Percentiles rank a stretch among this genome's conserved stretches.
Conservation (phyloP, 148 eudicot genomes). For the Chenopodium berlandieri region DNA sequence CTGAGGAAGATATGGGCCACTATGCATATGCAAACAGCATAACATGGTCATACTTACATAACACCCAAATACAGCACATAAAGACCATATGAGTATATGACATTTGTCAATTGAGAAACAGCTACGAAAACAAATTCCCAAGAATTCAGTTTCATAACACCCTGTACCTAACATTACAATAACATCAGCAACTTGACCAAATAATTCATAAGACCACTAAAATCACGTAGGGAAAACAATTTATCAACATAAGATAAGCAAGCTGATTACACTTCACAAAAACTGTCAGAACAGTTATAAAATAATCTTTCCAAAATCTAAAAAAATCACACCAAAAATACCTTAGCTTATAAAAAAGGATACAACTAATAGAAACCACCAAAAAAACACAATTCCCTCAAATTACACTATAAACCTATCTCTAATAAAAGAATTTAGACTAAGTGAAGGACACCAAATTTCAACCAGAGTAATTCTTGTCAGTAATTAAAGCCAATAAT, state of each 20-base stretch:
- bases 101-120: not conserved
- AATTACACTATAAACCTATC: too few relatives aligned
- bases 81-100: not conserved
- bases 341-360: too few relatives aligned
- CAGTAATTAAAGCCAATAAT: too few relatives aligned
- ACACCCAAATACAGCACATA: not conserved
- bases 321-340: too few relatives aligned
- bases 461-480: too few relatives aligned
- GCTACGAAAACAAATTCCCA: not conserved
- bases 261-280: not conserved
- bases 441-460: too few relatives aligned
- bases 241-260: not conserved
- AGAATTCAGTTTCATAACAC: not conserved
- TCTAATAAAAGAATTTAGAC: too few relatives aligned
- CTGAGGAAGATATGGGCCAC: not conserved
- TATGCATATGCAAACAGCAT: too few relatives aligned
- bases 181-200: not conserved
- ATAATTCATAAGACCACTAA: not conserved
- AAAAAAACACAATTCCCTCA: too few relatives aligned
- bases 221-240: not conserved
- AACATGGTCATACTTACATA: too few relatives aligned
- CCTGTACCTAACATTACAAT: not conserved
- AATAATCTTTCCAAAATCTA: too few relatives aligned
- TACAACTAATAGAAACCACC: too few relatives aligned
- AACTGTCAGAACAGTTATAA: not conserved